These are phyloP conservation scores for Fusarium drepaniforme DNA, from an alignment of 2,329 filamentous ascomycete species.

Conservation along the genomic window DNA sequence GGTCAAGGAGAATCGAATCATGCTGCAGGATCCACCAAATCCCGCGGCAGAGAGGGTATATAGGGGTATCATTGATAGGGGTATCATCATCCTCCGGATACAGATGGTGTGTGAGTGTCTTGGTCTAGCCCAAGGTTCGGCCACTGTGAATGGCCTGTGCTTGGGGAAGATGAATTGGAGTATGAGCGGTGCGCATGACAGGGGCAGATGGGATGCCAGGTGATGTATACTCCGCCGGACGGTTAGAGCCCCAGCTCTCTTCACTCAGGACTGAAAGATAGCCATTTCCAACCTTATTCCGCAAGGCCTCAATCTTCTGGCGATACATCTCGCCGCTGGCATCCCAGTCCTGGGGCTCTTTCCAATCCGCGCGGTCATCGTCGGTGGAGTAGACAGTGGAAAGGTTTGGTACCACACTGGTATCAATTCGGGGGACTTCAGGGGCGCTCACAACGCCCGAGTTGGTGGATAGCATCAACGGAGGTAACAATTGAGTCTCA, in stretches of 20 bases:
- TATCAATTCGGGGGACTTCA: constrained; percentile 43
- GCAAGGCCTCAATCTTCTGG: constrained; percentile 87
- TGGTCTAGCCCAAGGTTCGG: constrained; percentile 60
- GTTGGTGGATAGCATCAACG: constrained; percentile 48
- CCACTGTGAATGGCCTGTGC: constrained; percentile 66
- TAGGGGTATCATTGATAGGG: constrained; percentile 48
- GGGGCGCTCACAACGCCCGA: constrained; percentile 40
- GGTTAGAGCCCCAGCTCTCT: constrained; percentile 67
- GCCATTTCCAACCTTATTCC: constrained; percentile 85
- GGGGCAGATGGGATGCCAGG: constrained; percentile 43
- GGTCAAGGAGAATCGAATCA: constrained; percentile 39
- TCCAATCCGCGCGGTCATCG: constrained; percentile 49
- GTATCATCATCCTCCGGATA: constrained; percentile 40
- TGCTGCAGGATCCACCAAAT: constrained; percentile 24
- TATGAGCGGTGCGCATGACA: constrained; percentile 47
- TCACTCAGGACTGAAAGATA: constrained; percentile 91
- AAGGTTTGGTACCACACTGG: constrained; percentile 36
- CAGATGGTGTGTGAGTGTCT: constrained; percentile 29
- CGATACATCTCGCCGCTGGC: constrained; percentile 83
- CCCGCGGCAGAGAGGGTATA: constrained; percentile 39
- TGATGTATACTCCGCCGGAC: constrained; percentile 37
- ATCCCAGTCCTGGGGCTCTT: constrained; percentile 69
- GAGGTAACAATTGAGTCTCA: constrained; percentile 51
- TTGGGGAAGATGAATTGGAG: constrained; percentile 47
- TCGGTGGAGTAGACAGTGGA: constrained; percentile 30